A percentile compares a stretch with the other conserved stretches of the same genome.
phyloP scores from a whole-genome alignment of 1,139 yeast genomes.

The Cylindricascospora bacillispora region DNA sequence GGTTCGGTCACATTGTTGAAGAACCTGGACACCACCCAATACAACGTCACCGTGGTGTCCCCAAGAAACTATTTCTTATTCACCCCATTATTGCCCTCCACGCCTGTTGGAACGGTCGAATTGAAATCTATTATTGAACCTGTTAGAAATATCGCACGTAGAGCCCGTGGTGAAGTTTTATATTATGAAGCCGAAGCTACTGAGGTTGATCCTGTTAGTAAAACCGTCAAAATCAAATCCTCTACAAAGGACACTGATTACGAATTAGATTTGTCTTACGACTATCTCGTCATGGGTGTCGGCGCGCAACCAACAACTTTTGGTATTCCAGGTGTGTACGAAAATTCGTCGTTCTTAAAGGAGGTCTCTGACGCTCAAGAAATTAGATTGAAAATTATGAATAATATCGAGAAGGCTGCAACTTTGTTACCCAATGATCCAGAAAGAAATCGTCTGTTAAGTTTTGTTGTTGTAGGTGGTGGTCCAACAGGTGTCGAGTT shows the following conservation, averaged over 20 bases:
- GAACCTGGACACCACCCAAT: conserved; percentile 71
- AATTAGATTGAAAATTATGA: conserved; percentile 66
- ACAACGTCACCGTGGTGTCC: conserved; percentile 80
- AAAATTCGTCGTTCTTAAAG: conserved; percentile 73
- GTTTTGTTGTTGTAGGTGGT: conserved; percentile 86
- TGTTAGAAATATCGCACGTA: conserved; percentile 59
- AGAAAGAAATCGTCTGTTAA: conserved; percentile 69
- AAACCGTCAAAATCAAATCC: conserved; percentile 45
- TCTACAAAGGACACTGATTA: conserved; percentile 27
- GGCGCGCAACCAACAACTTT: conserved; percentile 91
- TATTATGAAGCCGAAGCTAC: conserved; percentile 91
- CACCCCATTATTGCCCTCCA: conserved; percentile 87
- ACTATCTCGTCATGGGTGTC: conserved; percentile 76
- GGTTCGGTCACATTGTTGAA: conserved; percentile 76
- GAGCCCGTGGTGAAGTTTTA: conserved; percentile 64
- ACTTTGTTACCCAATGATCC: conserved; percentile 61
- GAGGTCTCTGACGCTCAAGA: conserved; percentile 75
- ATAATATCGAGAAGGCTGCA: conserved; percentile 73
- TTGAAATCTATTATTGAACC: conserved; percentile 84
- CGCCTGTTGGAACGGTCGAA: conserved; percentile 89
- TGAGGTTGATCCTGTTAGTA: conserved; percentile 56
- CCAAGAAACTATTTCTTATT: conserved; percentile 92
- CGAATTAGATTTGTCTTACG: conserved; percentile 45
- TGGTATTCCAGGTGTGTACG: conserved; percentile 88
- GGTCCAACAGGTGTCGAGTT: conserved; percentile 97